Evolutionary conservation across 441 rosid genomes (phyloP).

Genomic region (Pelargonium australe): DNA sequence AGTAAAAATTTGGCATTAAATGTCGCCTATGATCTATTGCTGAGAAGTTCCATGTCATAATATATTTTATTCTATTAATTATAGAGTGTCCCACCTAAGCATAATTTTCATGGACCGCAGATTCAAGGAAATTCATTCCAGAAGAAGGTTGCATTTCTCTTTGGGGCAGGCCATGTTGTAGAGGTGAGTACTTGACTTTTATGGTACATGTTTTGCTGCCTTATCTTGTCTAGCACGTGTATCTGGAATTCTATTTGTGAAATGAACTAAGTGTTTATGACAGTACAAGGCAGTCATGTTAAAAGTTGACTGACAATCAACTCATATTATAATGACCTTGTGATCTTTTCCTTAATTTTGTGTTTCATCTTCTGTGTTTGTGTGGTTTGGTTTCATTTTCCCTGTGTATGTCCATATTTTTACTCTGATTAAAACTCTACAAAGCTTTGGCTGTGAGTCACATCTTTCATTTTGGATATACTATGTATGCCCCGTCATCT

Average conservation of each 20-base stretch:
- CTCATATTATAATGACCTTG: neutral
- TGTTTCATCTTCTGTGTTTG: neutral
- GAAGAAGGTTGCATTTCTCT: constrained; percentile 76
- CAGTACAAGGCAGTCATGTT: neutral
- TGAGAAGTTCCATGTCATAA: neutral
- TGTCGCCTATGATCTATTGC: neutral
- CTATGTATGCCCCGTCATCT: neutral
- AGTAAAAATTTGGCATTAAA: neutral
- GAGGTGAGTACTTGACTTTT: constrained; percentile 54
- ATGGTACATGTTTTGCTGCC: constrained; percentile 3
- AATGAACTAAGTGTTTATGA: neutral
- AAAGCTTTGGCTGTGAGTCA: neutral
- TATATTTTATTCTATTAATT: neutral
- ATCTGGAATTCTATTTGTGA: constrained; percentile 7
- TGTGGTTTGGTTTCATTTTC: neutral
- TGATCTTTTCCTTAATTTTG: neutral
- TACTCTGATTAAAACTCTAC: too few species aligned
- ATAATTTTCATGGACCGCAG: constrained; percentile 31
- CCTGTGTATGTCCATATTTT: neutral
- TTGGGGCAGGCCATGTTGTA: constrained; percentile 60
- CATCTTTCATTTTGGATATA: neutral
- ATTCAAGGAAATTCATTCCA: constrained; percentile 95
- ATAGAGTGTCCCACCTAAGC: neutral
- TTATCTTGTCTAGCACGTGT: constrained; percentile 11
- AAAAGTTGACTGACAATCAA: neutral